A percentile compares a stretch with the other conserved stretches of the same genome.
These are phyloP conservation scores for Daldinia childiae DNA, from an alignment of 495 filamentous ascomycete species.

Conservation along the genomic window DNA sequence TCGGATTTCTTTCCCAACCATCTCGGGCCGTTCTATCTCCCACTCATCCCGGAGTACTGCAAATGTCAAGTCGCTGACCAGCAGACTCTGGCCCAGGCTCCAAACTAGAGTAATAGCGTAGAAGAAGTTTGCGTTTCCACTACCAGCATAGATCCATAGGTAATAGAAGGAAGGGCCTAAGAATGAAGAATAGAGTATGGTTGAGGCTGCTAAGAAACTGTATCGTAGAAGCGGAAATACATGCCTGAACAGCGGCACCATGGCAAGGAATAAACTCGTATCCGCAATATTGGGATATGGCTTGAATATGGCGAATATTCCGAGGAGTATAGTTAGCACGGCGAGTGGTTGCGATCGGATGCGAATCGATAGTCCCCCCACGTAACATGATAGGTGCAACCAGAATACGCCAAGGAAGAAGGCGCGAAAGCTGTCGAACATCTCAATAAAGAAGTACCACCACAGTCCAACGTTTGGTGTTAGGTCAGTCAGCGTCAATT, in stretches of 20 bases:
- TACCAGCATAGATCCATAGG: slow-evolving; percentile 98
- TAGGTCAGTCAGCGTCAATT: slow-evolving; percentile 88
- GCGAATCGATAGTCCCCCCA: slow-evolving; percentile 81
- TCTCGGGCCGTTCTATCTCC: slow-evolving; percentile 90
- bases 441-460: slow-evolving; percentile 99
- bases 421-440: slow-evolving; percentile 96
- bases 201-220: slow-evolving; percentile 82
- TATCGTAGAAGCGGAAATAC: slow-evolving; percentile 96
- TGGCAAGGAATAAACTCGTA: slow-evolving; percentile 80
- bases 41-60: slow-evolving; percentile 91
- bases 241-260: slow-evolving; percentile 89
- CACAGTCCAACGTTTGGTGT: slow-evolving; percentile 95
- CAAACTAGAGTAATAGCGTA: slow-evolving; percentile 98
- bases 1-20: slow-evolving; percentile 83
- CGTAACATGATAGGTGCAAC: slow-evolving; percentile 90
- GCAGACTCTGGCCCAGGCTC: slow-evolving; percentile 84
- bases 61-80: slow-evolving; percentile 84
- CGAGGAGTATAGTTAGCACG: slow-evolving; percentile 80
- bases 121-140: slow-evolving; percentile 98
- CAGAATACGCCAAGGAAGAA: slow-evolving; percentile 99
- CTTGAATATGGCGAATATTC: slow-evolving; percentile 92
- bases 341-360: slow-evolving; percentile 86
- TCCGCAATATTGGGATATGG: slow-evolving; percentile 94
- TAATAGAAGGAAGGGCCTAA: slow-evolving; percentile 96
- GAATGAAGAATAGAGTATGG: slow-evolving; percentile 84